Conservation (phyloP, 805 yeast genomes). For the Saccharomycopsis vini region DNA sequence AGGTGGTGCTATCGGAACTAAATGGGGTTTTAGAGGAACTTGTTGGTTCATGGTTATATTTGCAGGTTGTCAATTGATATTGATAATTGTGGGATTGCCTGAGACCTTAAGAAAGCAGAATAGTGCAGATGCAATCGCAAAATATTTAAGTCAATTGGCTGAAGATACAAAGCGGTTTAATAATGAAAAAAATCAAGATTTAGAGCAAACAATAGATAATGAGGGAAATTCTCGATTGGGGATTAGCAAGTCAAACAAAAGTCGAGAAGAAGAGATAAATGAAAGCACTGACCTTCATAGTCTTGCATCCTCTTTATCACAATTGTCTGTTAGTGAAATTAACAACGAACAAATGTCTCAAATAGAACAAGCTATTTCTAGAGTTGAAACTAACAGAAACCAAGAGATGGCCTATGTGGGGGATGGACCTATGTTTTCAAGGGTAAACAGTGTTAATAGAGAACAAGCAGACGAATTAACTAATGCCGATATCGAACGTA, state of each 20-base stretch:
- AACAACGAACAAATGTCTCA: too few species aligned
- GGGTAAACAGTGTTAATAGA: slow-evolving; percentile 27
- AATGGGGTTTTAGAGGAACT: slow-evolving; percentile 84
- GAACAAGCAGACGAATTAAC: slow-evolving; percentile 19
- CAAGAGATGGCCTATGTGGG: neutral
- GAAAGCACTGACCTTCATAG: neutral
- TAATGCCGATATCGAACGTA: slow-evolving; percentile 16
- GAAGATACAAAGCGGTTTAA: slow-evolving; percentile 10
- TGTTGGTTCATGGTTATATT: slow-evolving; percentile 75
- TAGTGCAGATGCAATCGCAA: slow-evolving; percentile 39
- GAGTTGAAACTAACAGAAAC: neutral
- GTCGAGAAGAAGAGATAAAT: neutral
- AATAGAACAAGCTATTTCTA: neutral
- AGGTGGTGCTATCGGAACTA: slow-evolving; percentile 64
- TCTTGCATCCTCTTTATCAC: neutral
- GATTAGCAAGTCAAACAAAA: neutral
- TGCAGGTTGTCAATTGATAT: slow-evolving; percentile 42
- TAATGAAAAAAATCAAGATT: neutral
- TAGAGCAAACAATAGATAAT: neutral
- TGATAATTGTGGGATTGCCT: slow-evolving; percentile 55
- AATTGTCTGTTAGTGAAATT: neutral
- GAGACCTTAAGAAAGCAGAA: slow-evolving; percentile 69
- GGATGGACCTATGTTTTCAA: slow-evolving; percentile 22
- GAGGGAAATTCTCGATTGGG: slow-evolving; percentile 7
- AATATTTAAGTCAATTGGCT: slow-evolving; percentile 32